These are phyloP conservation scores for Terfezia claveryi DNA, from an alignment of 495 filamentous ascomycete genomes.

Conservation along the genomic window DNA sequence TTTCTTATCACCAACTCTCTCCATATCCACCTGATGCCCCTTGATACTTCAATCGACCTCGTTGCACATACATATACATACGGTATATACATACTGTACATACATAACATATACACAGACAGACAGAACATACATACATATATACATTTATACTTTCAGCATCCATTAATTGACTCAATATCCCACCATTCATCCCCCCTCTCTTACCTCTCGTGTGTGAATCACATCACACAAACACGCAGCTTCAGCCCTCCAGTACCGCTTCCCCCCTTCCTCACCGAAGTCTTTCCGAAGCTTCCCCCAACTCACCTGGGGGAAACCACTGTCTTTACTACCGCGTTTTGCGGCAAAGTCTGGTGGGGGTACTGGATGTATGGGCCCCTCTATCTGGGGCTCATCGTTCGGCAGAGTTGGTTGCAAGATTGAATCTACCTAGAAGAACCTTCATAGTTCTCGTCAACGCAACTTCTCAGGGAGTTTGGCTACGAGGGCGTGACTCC, in stretches of 20 bases:
- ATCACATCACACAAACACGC: background rate
- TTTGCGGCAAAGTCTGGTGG: background rate
- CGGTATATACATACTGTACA: no score
- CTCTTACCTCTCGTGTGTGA: no score
- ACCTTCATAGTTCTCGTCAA: background rate
- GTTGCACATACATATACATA: no score
- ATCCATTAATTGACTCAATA: no score
- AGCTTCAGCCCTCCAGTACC: background rate
- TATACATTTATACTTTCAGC: no score
- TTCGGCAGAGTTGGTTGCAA: background rate
- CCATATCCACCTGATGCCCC: no score
- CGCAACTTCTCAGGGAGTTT: background rate
- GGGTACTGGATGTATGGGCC: background rate
- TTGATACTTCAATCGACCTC: no score
- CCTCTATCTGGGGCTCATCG: no score
- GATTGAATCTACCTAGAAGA: background rate
- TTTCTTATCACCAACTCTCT: no score
- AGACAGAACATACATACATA: no score
- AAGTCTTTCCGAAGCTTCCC: background rate
- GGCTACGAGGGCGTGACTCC: background rate
- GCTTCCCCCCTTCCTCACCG: background rate
- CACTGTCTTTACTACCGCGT: background rate
- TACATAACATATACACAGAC: no score
- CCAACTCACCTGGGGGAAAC: background rate
- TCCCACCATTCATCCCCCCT: no score